These are phyloP conservation scores for Coleophoma cylindrospora DNA, from an alignment of 2,329 filamentous ascomycete species.

Conservation along the genomic window DNA sequence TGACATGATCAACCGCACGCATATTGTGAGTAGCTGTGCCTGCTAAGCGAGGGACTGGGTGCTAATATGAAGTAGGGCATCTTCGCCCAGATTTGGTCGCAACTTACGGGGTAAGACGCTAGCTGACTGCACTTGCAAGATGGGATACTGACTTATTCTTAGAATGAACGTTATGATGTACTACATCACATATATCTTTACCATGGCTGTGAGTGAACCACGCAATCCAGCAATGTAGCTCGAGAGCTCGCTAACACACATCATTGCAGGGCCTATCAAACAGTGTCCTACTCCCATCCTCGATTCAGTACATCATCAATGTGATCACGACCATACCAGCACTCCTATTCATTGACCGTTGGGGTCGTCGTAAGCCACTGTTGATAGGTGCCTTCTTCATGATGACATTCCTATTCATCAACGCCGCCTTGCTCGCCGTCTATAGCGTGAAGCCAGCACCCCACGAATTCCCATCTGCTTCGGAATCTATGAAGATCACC, in stretches of 20 bases:
- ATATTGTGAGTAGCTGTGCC: constrained; percentile 33
- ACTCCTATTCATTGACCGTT: constrained; percentile 68
- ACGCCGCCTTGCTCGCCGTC: constrained; percentile 38
- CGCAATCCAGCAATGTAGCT: too few species aligned
- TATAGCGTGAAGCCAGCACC: constrained; percentile 30
- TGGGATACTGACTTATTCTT: too few species aligned
- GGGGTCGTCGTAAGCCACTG: constrained; percentile 67
- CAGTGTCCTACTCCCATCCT: constrained; percentile 57
- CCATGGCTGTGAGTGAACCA: constrained; percentile 46
- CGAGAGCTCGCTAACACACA: too few species aligned
- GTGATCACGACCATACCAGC: constrained; percentile 74
- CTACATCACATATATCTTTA: constrained; percentile 54
- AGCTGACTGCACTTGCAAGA: too few species aligned
- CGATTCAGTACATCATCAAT: constrained; percentile 75
- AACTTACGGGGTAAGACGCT: constrained; percentile 51
- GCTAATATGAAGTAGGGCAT: constrained; percentile 35
- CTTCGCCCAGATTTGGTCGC: constrained; percentile 70
- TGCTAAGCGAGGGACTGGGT: too few species aligned
- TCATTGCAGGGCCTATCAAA: constrained; percentile 43
- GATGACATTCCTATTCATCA: constrained; percentile 37
- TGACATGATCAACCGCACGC: constrained; percentile 63
- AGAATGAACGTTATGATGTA: constrained; percentile 71
- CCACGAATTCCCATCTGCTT: constrained; percentile 29
- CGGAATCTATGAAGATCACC: constrained; percentile 41
- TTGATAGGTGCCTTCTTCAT: constrained; percentile 47